These are phyloP conservation scores for Phoma herbarum DNA, from an alignment of 2,329 filamentous ascomycete species.

Conservation along the genomic window DNA sequence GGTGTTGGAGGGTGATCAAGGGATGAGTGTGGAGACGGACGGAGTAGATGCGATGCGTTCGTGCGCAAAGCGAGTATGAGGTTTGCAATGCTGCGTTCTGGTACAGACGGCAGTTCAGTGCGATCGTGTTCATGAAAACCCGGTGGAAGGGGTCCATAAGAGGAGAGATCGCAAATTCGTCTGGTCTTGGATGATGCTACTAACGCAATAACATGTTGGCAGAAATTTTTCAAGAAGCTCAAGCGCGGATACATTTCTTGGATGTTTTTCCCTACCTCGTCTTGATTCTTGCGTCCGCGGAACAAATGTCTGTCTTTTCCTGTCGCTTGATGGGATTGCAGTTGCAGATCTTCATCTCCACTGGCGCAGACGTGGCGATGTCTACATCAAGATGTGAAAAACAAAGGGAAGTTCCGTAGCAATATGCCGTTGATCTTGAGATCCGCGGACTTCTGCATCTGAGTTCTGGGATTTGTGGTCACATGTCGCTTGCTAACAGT, in stretches of 20 bases:
- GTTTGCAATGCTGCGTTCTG: neutral
- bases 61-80: neutral
- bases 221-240: neutral
- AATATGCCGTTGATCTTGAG: neutral
- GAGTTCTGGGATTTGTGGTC: no score
- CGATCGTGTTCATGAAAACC: neutral
- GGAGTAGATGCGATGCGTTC: neutral
- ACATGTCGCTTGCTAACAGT: neutral
- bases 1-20: neutral
- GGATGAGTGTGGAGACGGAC: slow-evolving; percentile 2
- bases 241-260: neutral
- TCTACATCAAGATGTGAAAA: neutral
- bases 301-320: neutral
- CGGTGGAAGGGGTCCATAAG: neutral
- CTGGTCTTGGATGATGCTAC: neutral
- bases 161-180: neutral
- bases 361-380: neutral
- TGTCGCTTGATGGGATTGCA: neutral
- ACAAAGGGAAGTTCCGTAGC: neutral
- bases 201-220: neutral
- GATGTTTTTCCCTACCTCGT: neutral
- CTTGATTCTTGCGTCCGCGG: neutral
- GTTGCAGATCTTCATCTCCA: neutral
- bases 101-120: neutral
- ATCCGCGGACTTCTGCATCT: no score